Evolutionary conservation across 352 stramenopile species (phyloP), one percentile per base, ranked within the genome.

Genomic region (Phytophthora uliginosa): DNA sequence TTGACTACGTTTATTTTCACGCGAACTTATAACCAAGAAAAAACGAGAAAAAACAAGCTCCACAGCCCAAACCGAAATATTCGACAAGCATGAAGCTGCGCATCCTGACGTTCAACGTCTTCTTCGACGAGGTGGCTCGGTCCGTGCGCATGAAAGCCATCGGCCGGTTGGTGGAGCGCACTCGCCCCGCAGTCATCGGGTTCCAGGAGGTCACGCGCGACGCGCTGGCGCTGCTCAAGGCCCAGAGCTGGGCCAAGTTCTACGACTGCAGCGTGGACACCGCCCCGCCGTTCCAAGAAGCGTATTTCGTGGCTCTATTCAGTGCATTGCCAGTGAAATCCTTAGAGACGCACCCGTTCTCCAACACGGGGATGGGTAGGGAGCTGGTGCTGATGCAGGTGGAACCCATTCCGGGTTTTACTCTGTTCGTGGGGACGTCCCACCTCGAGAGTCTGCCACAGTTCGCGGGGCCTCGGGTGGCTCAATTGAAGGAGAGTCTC

Each of bases 261-360:
- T 95, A 95, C 60, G 88, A 95, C 80, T 95, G 88, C 78, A 95
- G 88, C 38, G 60, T 86, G 48, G 86, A 95, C 66, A 80, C 76
- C 10, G 85, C 81, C 20, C 82, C 66, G n/a, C 88, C 88, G 1
- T 90, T 91, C 51, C 89, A 88, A 9, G 80, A 90, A 42, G 76
- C 88, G 7, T 95, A 95, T 72, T 95, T 93, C 47, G 86, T 93
- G 54, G 83, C 85, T 48, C 77, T 95, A 22, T 95, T 95, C 65
- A 93, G 84, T 63, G 88, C 88, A 33, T 59, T 95, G 68, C 86
- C 86, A 26, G 86, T 95, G 59, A 70, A 76, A 34, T 68, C 60
- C 2, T 57, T 95, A 22, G 79, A 92, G 74, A 81, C 83, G n/a
- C 59, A 85, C 51, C 86, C 86, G 66, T 95, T 95, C 65, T 66